Evolutionary conservation across 768 basidiomycete species (phyloP).

Genomic region (Psilocybe sp.): DNA sequence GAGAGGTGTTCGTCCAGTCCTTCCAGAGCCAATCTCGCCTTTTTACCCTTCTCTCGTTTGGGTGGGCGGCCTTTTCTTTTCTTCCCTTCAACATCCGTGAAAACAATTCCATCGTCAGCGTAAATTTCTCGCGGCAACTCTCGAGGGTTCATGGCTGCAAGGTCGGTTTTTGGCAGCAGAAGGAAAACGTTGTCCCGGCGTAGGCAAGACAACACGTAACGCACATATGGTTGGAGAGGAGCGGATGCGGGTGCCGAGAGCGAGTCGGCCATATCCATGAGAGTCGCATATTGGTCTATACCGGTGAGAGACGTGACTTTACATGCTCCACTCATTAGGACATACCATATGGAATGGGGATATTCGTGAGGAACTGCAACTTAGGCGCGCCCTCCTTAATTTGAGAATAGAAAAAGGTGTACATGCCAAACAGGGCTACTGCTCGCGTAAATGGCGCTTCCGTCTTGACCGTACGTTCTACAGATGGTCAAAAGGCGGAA

Average conservation of each 20-base stretch:
- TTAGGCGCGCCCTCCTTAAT: constrained; percentile 51
- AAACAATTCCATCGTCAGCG: constrained; percentile 33
- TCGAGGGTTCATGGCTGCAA: constrained; percentile 57
- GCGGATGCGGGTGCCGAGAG: constrained; percentile 38
- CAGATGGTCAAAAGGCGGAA: neutral
- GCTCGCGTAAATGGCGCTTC: constrained; percentile 55
- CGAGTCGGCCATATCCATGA: constrained; percentile 46
- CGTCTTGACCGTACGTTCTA: constrained; percentile 52
- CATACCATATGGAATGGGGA: constrained; percentile 62
- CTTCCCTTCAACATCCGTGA: constrained; percentile 21
- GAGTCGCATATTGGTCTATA: constrained; percentile 54
- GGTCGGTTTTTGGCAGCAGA: constrained; percentile 52
- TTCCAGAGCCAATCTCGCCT: constrained; percentile 46
- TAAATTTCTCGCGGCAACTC: constrained; percentile 68
- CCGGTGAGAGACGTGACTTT: constrained; percentile 1
- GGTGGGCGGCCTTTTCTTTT: constrained; percentile 66
- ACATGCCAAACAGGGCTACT: constrained; percentile 65
- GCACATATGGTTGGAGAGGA: constrained; percentile 48
- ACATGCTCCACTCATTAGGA: constrained; percentile 6
- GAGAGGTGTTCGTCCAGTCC: constrained; percentile 50
- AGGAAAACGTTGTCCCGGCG: constrained; percentile 51
- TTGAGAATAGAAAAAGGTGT: constrained; percentile 70
- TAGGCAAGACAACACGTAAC: constrained; percentile 48
- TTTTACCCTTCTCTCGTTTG: constrained; percentile 55
- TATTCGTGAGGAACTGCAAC: constrained; percentile 47